These are phyloP conservation scores for Barnettozyma siamensis DNA, from an alignment of 805 yeast species.

Conservation along the genomic window DNA sequence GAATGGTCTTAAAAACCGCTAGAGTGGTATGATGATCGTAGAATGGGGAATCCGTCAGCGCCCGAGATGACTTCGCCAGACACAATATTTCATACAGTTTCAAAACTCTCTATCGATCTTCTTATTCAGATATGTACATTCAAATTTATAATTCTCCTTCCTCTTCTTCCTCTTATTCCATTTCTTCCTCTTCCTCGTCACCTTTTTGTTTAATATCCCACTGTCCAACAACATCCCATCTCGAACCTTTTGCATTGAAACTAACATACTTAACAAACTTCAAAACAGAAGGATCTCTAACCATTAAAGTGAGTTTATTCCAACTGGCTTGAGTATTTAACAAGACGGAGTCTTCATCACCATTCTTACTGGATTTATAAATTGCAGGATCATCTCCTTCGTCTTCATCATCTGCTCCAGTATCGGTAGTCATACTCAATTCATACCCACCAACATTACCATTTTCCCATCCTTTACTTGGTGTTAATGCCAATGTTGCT, in stretches of 20 bases:
- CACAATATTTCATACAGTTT: too few relatives aligned
- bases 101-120: too few relatives aligned
- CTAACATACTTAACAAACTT: conserved; percentile 92
- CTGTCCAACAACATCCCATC: conserved; percentile 85
- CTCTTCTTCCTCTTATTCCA: conserved; percentile 13
- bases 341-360: conserved; percentile 64
- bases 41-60: too few relatives aligned
- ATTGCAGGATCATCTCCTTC: conserved; percentile 77
- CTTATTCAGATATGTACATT: too few relatives aligned
- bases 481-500: conserved; percentile 78
- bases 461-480: conserved; percentile 74
- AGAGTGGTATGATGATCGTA: too few relatives aligned
- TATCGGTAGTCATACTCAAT: conserved; percentile 64
- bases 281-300: conserved; percentile 81
- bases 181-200: conserved; percentile 33
- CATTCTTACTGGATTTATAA: conserved; percentile 50
- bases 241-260: conserved; percentile 76
- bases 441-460: conserved; percentile 97
- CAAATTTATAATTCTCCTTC: too few relatives aligned
- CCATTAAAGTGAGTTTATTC: conserved; percentile 72
- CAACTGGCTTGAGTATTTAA: conserved; percentile 76
- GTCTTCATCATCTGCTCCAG: conserved; percentile 38
- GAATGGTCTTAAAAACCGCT: too few relatives aligned
- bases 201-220: conserved; percentile 63
- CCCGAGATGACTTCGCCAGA: too few relatives aligned